Base-by-base conservation (phyloP, 2,329 filamentous ascomycete genomes). In the Stemphylium vesicarium region DNA sequence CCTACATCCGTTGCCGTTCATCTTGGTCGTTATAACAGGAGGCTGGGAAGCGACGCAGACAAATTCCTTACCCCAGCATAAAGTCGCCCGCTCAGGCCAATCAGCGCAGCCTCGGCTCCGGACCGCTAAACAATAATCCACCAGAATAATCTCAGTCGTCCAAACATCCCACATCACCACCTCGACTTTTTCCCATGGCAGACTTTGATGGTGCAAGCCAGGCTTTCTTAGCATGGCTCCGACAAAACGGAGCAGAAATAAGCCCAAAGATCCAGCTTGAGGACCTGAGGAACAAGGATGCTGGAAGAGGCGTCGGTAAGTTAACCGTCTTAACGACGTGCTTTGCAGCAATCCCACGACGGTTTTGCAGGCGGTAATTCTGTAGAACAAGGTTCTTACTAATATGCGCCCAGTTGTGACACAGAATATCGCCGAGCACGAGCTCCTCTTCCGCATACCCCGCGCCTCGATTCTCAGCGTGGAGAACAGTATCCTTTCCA, bases 371-470 rank as follows among this genome's bases (percentile, higher is more conserved):
- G 5, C 4, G 4, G n/a, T 8, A 12, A 7, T 1, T 9, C 13
- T 16, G n/a, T 11, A 4, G 9, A 8, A 12, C 4, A 18, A 26
- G 9, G 20, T 15, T 29, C 3, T 36, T 11, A 8, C 42, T 45
- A 6, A 45, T 12, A 36, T 45, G n/a, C 10, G 2, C 32, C 32
- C 60, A 94, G 90, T 96, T 65, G 90, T 92, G 22, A 82, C 78
- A 18, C 73, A 82, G 53, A 85, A 91, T 59, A 91, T 96, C 49
- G 77, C 81, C 15, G 83, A 89, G 64, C 90, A 92, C 57, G 90
- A 91, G 52, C 84, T 88, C 42, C 83, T 96, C 38, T 96, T 96
- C 79, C 88, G 85, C 41, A 90, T 96, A 57, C 91, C 92, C 2
- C 86, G 90, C 57, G 77, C 80, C 41, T 80, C 84, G 44, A 87